These are phyloP conservation scores for Azolla pinnata DNA, from an alignment of 75 land plant species.

Conservation along the genomic window DNA sequence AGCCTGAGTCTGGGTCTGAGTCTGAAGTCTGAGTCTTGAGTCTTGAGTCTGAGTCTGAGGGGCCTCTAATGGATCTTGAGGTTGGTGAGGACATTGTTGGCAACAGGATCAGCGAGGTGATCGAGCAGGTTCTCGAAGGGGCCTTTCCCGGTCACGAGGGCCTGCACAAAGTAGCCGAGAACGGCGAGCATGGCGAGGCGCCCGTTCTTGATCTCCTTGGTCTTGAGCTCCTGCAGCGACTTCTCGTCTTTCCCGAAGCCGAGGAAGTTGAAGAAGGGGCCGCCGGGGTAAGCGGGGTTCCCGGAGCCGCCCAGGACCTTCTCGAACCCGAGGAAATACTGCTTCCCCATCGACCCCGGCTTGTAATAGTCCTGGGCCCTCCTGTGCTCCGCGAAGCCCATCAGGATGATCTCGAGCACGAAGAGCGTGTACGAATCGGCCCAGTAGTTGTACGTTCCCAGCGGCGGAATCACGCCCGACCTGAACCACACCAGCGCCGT, in stretches of 20 bases:
- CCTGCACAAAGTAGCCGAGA: constrained; percentile 74
- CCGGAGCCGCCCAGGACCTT: constrained; percentile 81
- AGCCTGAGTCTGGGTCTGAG: no score
- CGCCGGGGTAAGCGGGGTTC: constrained; percentile 90
- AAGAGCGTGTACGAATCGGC: constrained; percentile 89
- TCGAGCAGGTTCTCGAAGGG: constrained; percentile 85
- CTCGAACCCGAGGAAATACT: constrained; percentile 88
- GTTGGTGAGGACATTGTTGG: constrained; percentile 86
- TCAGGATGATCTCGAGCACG: constrained; percentile 75
- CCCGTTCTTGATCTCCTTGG: constrained; percentile 94
- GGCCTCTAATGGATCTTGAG: constrained; percentile 60
- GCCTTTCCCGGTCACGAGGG: constrained; percentile 69
- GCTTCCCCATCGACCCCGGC: constrained; percentile 90
- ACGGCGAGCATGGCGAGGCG: constrained; percentile 94
- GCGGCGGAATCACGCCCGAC: constrained; percentile 87
- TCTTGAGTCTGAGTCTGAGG: no score
- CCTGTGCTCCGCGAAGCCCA: constrained; percentile 95
- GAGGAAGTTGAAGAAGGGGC: constrained; percentile 82
- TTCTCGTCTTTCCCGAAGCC: constrained; percentile 90
- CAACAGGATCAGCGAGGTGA: constrained; percentile 81
- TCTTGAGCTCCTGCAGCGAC: constrained; percentile 71
- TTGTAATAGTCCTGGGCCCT: constrained; percentile 74
- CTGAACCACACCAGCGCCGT: constrained; percentile 79
- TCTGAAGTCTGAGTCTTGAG: neutral
- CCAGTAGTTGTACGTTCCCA: constrained; percentile 93